These are phyloP conservation scores for Sherardia arvensis DNA, from an alignment of 257 asterid species.

Conservation along the genomic window DNA sequence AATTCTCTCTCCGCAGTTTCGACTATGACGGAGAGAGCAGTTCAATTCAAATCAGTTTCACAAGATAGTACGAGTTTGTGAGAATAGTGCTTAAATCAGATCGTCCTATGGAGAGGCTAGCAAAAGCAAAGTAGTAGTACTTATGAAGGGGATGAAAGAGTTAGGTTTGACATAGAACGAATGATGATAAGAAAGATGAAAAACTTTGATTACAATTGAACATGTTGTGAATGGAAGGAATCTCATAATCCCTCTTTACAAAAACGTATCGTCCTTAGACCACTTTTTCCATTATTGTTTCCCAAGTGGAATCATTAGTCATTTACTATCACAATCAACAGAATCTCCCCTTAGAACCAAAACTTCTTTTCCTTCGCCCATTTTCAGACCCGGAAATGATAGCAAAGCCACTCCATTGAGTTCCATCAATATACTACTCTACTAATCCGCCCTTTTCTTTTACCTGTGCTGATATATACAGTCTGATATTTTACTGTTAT, in stretches of 20 bases:
- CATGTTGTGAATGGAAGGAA: slow-evolving; percentile 11
- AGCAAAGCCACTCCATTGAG: slow-evolving; percentile 4
- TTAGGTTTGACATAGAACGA: neutral
- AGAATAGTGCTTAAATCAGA: too few relatives aligned
- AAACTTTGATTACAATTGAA: neutral
- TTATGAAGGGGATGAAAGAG: neutral
- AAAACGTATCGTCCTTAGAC: slow-evolving; percentile 12
- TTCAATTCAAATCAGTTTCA: too few relatives aligned
- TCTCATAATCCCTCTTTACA: slow-evolving; percentile 19
- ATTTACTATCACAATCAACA: slow-evolving; percentile 19
- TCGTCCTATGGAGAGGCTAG: too few relatives aligned
- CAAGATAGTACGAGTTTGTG: too few relatives aligned
- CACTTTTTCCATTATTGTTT: slow-evolving; percentile 22
- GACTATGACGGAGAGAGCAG: too few relatives aligned
- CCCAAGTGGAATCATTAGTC: slow-evolving; percentile 26
- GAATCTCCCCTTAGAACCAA: slow-evolving; percentile 1
- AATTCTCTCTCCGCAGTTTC: too few relatives aligned
- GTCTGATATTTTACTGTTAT: too few relatives aligned
- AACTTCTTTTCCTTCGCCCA: neutral
- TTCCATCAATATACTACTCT: neutral
- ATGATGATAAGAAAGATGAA: neutral
- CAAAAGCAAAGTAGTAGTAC: too few relatives aligned
- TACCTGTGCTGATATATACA: too few relatives aligned
- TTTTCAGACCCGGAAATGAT: slow-evolving; percentile 7
- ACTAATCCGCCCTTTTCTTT: slow-evolving; percentile 1